These are phyloP conservation scores for Bruguiera hainesii DNA, from an alignment of 441 rosid genomes.

Conservation along the genomic window DNA sequence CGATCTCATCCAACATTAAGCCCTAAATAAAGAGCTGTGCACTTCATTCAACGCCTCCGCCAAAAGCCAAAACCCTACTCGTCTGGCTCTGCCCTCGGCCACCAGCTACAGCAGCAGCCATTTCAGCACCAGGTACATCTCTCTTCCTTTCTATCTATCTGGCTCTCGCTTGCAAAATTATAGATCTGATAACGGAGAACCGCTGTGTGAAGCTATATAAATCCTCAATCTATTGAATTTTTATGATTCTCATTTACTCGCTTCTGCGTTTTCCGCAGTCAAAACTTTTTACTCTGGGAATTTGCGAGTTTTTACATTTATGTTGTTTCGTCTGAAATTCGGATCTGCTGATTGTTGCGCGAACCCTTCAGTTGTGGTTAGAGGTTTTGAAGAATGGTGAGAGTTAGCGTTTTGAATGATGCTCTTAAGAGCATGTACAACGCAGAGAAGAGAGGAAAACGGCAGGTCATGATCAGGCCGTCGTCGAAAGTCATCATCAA, in stretches of 20 bases:
- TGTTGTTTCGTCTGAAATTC: background rate
- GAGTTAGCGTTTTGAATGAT: conserved; percentile 62
- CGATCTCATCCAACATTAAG: background rate
- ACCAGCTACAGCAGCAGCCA: conserved; percentile 11
- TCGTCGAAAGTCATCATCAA: conserved; percentile 60
- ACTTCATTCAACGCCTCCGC: background rate
- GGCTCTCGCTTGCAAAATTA: background rate
- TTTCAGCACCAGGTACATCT: conserved; percentile 11
- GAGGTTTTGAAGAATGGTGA: conserved; percentile 39
- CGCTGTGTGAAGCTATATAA: too few species aligned
- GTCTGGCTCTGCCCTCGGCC: background rate
- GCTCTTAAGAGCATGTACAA: conserved; percentile 67
- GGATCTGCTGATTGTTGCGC: background rate
- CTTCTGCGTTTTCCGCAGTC: too few species aligned
- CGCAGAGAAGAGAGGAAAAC: conserved; percentile 57
- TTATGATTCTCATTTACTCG: too few species aligned
- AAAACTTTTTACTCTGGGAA: too few species aligned
- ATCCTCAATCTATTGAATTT: too few species aligned
- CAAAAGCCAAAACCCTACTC: conserved; percentile 21
- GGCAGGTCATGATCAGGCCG: conserved; percentile 67
- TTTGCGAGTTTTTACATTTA: too few species aligned
- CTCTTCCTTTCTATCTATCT: background rate
- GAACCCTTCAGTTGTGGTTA: background rate
- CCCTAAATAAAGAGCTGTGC: background rate
- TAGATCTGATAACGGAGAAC: too few species aligned